phyloP scores from a whole-genome alignment of 2,329 filamentous ascomycete species.

The Xylaria sp. region DNA sequence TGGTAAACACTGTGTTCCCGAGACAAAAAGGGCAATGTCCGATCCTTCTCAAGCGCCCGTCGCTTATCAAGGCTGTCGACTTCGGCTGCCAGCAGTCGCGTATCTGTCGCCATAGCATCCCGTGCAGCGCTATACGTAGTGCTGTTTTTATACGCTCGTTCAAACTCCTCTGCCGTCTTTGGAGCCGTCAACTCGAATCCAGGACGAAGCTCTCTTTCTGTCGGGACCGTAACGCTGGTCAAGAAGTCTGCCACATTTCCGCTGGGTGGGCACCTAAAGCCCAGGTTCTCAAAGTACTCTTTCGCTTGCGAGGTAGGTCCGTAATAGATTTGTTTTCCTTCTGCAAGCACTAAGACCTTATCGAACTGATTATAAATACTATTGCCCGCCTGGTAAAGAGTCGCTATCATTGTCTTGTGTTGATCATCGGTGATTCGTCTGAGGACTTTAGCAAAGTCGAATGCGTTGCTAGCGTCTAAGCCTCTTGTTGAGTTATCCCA shows the following conservation, averaged over 20 bases:
- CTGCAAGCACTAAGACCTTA: constrained; percentile 74
- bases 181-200: constrained; percentile 69
- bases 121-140: too few species aligned
- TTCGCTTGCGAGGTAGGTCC: constrained; percentile 72
- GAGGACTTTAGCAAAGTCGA: constrained; percentile 73
- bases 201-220: constrained; percentile 65
- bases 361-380: constrained; percentile 68
- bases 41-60: constrained; percentile 60
- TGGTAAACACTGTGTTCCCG: constrained; percentile 52
- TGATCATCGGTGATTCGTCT: constrained; percentile 47
- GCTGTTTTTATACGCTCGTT: constrained; percentile 4
- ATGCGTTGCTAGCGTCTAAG: constrained; percentile 72
- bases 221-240: constrained; percentile 75
- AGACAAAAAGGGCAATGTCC: constrained; percentile 61
- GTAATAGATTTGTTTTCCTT: constrained; percentile 78
- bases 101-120: constrained; percentile 47
- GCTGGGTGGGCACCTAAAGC: constrained; percentile 76
- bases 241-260: constrained; percentile 81
- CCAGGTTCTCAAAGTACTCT: constrained; percentile 75
- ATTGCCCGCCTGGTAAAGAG: constrained; percentile 72
- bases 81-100: constrained; percentile 54
- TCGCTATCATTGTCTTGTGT: constrained; percentile 64
- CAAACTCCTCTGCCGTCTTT: constrained; percentile 53
- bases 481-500: constrained; percentile 79
- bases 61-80: constrained; percentile 48